These are phyloP conservation scores for Lipomyces orientalis DNA, from an alignment of 805 yeast genomes.

Conservation along the genomic window DNA sequence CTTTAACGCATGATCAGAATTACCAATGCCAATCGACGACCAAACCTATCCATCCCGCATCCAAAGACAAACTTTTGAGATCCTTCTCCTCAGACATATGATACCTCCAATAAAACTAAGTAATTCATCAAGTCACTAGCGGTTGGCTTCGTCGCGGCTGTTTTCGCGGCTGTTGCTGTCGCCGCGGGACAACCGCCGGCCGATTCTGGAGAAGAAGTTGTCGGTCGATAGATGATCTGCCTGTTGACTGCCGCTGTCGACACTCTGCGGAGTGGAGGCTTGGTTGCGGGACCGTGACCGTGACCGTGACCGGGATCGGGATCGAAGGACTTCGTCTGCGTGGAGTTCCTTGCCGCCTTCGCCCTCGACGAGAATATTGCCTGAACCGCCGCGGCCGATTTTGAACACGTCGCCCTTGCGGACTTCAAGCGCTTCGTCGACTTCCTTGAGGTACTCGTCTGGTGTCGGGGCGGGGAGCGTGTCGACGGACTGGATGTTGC, in stretches of 20 bases:
- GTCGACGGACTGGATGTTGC: constrained; percentile 45
- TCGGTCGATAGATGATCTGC: constrained; percentile 4
- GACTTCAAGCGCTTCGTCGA: constrained; percentile 42
- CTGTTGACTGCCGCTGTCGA: not conserved
- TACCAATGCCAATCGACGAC: too few species aligned
- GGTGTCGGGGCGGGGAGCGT: constrained; percentile 43
- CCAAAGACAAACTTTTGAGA: not conserved
- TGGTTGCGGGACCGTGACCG: not conserved
- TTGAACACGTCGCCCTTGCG: constrained; percentile 44
- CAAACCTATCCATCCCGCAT: not conserved
- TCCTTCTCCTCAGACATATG: not conserved
- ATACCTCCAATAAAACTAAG: not conserved
- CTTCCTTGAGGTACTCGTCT: constrained; percentile 45
- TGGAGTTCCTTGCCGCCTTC: constrained; percentile 17
- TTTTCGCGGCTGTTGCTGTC: constrained; percentile 13
- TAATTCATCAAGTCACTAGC: not conserved
- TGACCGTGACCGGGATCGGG: constrained; percentile 9
- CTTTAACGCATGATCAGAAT: too few species aligned
- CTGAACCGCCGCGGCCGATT: constrained; percentile 49
- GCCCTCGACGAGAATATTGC: constrained; percentile 43
- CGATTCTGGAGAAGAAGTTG: constrained; percentile 23
- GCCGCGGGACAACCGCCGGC: constrained; percentile 16
- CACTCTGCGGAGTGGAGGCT: not conserved
- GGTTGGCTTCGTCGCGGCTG: constrained; percentile 10
- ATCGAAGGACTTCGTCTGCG: constrained; percentile 6